These are phyloP conservation scores for Boletus barrowsii DNA, from an alignment of 768 basidiomycete genomes.

Conservation along the genomic window DNA sequence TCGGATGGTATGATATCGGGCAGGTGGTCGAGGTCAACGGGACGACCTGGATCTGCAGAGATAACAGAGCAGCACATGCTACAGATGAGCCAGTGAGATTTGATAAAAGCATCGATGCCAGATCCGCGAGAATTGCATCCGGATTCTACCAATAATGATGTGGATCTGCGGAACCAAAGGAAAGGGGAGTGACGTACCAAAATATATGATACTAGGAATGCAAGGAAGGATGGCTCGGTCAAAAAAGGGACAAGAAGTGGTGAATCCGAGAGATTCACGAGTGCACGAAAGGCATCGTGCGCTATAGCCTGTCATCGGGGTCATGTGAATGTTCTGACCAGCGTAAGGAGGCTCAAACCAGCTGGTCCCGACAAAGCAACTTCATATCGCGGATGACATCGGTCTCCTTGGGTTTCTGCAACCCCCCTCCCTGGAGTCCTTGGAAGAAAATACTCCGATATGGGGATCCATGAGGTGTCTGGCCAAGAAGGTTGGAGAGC, in stretches of 20 bases:
- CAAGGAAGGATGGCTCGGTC: conserved; percentile 69
- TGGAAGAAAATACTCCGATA: conserved; percentile 74
- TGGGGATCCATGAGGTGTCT: conserved; percentile 70
- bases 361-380: conserved; percentile 82
- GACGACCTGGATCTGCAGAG: conserved; percentile 64
- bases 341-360: conserved; percentile 46
- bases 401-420: conserved; percentile 59
- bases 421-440: conserved; percentile 53
- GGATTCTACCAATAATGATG: conserved; percentile 58
- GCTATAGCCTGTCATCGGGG: conserved; percentile 63
- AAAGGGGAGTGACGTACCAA: conserved; percentile 54
- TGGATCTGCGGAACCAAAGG: conserved; percentile 2
- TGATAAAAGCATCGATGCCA: conserved; percentile 96
- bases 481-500: conserved; percentile 75
- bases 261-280: conserved; percentile 91
- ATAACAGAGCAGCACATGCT: conserved; percentile 61
- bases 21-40: conserved; percentile 38
- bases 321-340: conserved; percentile 14
- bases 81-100: conserved; percentile 79
- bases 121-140: conserved; percentile 86
- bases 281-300: conserved; percentile 91
- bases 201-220: conserved; percentile 86
- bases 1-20: conserved; percentile 63
- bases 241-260: conserved; percentile 62
- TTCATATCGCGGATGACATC: conserved; percentile 79